Conservation (phyloP, 257 asterid species). For the Solanum arcanum region DNA sequence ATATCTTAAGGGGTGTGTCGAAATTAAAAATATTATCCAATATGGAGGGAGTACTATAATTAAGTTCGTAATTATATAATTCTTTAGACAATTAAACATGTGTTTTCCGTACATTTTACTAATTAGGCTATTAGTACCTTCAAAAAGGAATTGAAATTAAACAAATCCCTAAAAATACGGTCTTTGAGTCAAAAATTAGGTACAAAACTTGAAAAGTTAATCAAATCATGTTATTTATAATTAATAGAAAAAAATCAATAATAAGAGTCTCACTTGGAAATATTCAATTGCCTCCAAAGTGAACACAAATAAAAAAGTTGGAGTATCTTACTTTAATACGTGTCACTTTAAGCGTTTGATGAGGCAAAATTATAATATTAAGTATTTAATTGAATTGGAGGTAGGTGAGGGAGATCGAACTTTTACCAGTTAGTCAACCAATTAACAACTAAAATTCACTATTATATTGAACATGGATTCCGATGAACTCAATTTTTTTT, state of each 20-base stretch:
- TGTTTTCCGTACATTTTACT: neutral
- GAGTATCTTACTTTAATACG: neutral
- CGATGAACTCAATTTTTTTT: neutral
- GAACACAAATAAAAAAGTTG: neutral
- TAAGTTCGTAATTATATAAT: neutral
- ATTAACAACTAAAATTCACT: too few relatives aligned
- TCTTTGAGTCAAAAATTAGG: neutral
- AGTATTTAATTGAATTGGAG: neutral
- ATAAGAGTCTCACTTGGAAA: neutral
- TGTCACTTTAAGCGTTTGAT: neutral
- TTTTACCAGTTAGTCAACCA: neutral
- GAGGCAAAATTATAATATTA: neutral
- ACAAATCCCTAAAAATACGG: neutral
- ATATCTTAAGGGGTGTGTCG: too few relatives aligned
- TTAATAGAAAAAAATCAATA: neutral
- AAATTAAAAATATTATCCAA: too few relatives aligned
- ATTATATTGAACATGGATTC: too few relatives aligned
- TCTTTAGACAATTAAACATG: neutral
- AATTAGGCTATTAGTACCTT: neutral
- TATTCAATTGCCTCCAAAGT: neutral
- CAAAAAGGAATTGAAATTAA: neutral
- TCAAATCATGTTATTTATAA: neutral
- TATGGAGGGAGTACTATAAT: too few relatives aligned
- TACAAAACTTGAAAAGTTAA: neutral
- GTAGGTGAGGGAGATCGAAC: neutral